These are phyloP conservation scores for Phytopythium oedochilum DNA, from an alignment of 352 stramenopile genomes.

Conservation along the genomic window DNA sequence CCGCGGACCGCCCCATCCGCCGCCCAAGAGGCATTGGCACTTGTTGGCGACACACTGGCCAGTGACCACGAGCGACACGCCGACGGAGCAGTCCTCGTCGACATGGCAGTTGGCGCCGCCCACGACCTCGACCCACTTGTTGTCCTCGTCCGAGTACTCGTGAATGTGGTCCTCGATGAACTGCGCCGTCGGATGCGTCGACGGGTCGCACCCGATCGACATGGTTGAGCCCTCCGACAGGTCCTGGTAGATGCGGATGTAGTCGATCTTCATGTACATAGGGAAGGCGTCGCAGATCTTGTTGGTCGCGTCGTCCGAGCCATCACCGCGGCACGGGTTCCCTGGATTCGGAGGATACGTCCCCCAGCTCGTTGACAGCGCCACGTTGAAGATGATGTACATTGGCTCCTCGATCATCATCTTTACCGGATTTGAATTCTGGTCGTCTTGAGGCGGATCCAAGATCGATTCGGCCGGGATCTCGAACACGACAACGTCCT, in stretches of 20 bases:
- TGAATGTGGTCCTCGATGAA: constrained; percentile 50
- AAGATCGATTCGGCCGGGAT: constrained; percentile 38
- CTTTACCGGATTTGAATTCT: constrained; percentile 36
- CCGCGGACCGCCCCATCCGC: constrained; percentile 34
- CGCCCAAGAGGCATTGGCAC: constrained; percentile 28
- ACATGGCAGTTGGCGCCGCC: constrained; percentile 34
- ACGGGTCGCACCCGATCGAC: constrained; percentile 43
- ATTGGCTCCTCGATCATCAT: constrained; percentile 60
- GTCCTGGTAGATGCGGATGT: too few relatives aligned
- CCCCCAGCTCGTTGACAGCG: too few relatives aligned
- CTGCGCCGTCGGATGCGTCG: constrained; percentile 42
- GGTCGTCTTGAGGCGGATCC: constrained; percentile 31
- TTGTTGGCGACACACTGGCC: constrained; percentile 22
- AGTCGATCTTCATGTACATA: too few relatives aligned
- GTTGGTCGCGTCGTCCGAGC: constrained; percentile 20
- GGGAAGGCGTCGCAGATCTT: constrained; percentile 50
- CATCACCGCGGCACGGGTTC: constrained; percentile 23
- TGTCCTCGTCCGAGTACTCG: constrained; percentile 40
- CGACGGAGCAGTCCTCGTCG: constrained; percentile 39
- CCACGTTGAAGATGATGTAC: constrained; percentile 74
- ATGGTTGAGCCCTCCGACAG: constrained; percentile 31
- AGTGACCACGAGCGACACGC: constrained; percentile 24
- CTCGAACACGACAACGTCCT: too few relatives aligned
- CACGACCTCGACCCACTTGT: constrained; percentile 31
- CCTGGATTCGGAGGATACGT: constrained; percentile 35